A percentile compares a stretch with the other conserved stretches of the same genome.
Evolutionary conservation across 768 basidiomycete genomes (phyloP).

Genomic region (Roridomyces roridus): DNA sequence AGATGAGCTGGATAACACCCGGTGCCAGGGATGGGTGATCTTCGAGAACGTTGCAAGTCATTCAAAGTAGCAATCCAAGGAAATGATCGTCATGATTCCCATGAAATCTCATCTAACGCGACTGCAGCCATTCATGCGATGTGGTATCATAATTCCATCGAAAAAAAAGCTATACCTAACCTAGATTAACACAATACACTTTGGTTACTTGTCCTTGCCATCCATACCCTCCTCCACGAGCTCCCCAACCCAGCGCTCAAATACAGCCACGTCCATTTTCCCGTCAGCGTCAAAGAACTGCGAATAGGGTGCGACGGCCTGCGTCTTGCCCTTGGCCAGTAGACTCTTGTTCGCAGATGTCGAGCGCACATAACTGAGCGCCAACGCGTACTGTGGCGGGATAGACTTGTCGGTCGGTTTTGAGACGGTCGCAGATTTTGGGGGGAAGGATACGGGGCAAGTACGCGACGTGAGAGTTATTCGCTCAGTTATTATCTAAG

Average conservation of each 20-base stretch:
- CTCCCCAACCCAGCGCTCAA: conserved; percentile 81
- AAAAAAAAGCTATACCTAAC: neutral
- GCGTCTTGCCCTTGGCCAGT: conserved; percentile 70
- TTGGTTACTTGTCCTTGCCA: conserved; percentile 54
- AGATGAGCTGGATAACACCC: too few species aligned
- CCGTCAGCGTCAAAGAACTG: conserved; percentile 86
- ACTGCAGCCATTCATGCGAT: too few species aligned
- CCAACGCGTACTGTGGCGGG: conserved; percentile 71
- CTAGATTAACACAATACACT: conserved; percentile 11
- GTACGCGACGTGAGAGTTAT: conserved; percentile 81
- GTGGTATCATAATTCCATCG: too few species aligned
- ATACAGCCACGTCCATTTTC: conserved; percentile 73
- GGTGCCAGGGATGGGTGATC: too few species aligned
- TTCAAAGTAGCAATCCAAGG: too few species aligned
- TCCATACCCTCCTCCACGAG: conserved; percentile 78
- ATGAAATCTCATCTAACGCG: too few species aligned
- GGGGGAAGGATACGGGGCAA: conserved; percentile 52
- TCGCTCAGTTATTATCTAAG: conserved; percentile 88
- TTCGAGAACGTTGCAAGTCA: too few species aligned
- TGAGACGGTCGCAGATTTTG: conserved; percentile 28
- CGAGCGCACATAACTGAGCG: conserved; percentile 75
- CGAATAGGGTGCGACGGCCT: conserved; percentile 63
- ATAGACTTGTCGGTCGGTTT: conserved; percentile 32
- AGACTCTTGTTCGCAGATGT: conserved; percentile 87
- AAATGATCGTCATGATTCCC: too few species aligned